Percentiles rank a stretch among this genome's conserved stretches.
Evolutionary conservation across 768 basidiomycete species (phyloP).

Genomic region (Termitomyces sp.): DNA sequence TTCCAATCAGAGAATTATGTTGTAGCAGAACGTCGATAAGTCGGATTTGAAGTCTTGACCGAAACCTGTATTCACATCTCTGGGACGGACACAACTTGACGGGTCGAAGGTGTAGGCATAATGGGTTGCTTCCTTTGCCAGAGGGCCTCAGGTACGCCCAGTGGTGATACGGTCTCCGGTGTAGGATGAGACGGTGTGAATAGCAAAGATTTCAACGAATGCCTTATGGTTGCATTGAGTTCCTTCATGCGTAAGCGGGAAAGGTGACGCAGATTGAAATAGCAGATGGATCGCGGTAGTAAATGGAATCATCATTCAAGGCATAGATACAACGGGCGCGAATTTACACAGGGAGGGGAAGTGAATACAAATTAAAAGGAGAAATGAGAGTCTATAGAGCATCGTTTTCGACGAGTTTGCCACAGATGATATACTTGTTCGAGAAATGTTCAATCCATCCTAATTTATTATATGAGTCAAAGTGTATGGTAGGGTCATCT

Average conservation of each 20-base stretch:
- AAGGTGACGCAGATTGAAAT: not conserved
- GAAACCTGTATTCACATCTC: too few relatives aligned
- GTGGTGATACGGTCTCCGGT: not conserved
- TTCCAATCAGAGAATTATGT: too few relatives aligned
- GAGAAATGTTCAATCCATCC: constrained; percentile 95
- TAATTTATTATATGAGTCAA: constrained; percentile 23
- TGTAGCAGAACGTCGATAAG: not conserved
- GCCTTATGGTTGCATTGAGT: not conserved
- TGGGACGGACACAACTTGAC: not conserved
- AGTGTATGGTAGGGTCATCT: not conserved
- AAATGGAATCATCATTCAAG: not conserved
- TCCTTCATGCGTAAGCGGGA: not conserved
- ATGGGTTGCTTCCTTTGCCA: not conserved
- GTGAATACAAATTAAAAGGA: not conserved
- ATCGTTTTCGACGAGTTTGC: constrained; percentile 82
- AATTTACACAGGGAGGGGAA: not conserved
- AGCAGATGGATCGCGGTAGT: not conserved
- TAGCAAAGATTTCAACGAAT: not conserved
- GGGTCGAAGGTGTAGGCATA: not conserved
- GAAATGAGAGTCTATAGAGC: constrained; percentile 30
- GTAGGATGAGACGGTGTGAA: not conserved
- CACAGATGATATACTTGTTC: constrained; percentile 89
- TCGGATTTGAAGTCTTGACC: too few relatives aligned
- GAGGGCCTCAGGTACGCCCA: not conserved
- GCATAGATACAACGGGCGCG: not conserved